A percentile compares a stretch with the other conserved stretches of the same genome.
Evolutionary conservation across 495 filamentous ascomycete species (phyloP).

Genomic region (Penicillium pulvis): DNA sequence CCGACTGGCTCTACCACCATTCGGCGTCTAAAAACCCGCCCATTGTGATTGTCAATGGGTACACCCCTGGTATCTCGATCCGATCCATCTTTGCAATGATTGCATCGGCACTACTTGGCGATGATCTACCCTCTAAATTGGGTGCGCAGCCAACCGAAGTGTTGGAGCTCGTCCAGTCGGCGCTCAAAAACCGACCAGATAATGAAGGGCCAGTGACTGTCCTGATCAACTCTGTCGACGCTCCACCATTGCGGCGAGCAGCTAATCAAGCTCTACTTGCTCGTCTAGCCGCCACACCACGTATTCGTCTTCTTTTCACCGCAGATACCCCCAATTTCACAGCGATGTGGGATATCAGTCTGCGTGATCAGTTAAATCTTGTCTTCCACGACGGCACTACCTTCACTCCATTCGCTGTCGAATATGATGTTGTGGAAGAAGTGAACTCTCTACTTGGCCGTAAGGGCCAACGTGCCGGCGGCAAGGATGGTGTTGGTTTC

Average conservation of each 20-base stretch:
- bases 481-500: slow-evolving; percentile 89
- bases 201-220: slow-evolving; percentile 56
- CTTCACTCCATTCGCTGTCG: slow-evolving; percentile 73
- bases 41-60: slow-evolving; percentile 88
- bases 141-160: slow-evolving; percentile 66
- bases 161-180: slow-evolving; percentile 61
- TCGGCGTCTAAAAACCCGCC: slow-evolving; percentile 42
- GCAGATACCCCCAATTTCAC: slow-evolving; percentile 85
- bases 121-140: slow-evolving; percentile 54
- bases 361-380: slow-evolving; percentile 78
- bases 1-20: slow-evolving; percentile 64
- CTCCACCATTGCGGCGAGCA: slow-evolving; percentile 69
- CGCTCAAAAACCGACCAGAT: slow-evolving; percentile 53
- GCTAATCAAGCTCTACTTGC: slow-evolving; percentile 72
- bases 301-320: slow-evolving; percentile 74
- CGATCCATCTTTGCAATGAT: slow-evolving; percentile 79
- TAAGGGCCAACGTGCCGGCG: slow-evolving; percentile 77
- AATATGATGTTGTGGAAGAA: slow-evolving; percentile 76
- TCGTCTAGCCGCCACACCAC: slow-evolving; percentile 71
- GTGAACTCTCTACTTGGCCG: slow-evolving; percentile 85
- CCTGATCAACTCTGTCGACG: slow-evolving; percentile 85
- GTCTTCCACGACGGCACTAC: slow-evolving; percentile 94
- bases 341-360: slow-evolving; percentile 84
- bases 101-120: slow-evolving; percentile 63
- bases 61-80: slow-evolving; percentile 71